These are phyloP conservation scores for Arachis hypogaea DNA, from an alignment of 306 rosid genomes.

Conservation along the genomic window DNA sequence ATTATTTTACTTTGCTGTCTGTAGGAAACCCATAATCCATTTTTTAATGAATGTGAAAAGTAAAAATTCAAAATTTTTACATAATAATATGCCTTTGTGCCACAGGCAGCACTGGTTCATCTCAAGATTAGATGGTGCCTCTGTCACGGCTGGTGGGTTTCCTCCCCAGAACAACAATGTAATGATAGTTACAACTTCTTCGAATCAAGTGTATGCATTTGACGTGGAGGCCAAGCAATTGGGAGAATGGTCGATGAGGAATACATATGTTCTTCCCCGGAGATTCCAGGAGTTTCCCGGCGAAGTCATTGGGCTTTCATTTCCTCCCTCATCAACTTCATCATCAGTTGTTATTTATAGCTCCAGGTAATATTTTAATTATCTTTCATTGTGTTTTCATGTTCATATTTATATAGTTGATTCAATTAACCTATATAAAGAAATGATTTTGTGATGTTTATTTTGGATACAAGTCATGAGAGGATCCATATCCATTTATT, in stretches of 20 bases:
- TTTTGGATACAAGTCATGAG: no score
- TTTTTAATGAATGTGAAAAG: not conserved
- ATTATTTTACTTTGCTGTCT: not conserved
- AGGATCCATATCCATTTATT: not conserved
- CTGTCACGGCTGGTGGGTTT: slow-evolving; percentile 93
- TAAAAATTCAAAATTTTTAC: not conserved
- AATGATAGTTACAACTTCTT: slow-evolving; percentile 84
- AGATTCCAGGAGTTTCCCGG: slow-evolving; percentile 97
- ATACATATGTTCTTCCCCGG: slow-evolving; percentile 72
- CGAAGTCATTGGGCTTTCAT: slow-evolving; percentile 93
- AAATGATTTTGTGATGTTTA: no score
- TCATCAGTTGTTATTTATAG: slow-evolving; percentile 84
- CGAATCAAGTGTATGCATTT: slow-evolving; percentile 87
- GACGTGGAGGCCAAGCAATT: slow-evolving; percentile 84
- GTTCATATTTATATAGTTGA: no score
- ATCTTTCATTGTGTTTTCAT: no score
- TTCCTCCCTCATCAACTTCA: slow-evolving; percentile 68
- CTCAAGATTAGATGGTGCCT: slow-evolving; percentile 90
- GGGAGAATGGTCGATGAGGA: slow-evolving; percentile 88
- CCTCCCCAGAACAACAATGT: slow-evolving; percentile 73
- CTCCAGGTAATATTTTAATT: slow-evolving; percentile 66
- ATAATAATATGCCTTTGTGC: slow-evolving; percentile 7
- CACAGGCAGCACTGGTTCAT: slow-evolving; percentile 97
- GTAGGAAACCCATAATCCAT: slow-evolving; percentile 18
- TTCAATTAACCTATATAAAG: no score